Base-by-base conservation (phyloP, 2,329 filamentous ascomycete species). In the Akanthomyces muscarius region DNA sequence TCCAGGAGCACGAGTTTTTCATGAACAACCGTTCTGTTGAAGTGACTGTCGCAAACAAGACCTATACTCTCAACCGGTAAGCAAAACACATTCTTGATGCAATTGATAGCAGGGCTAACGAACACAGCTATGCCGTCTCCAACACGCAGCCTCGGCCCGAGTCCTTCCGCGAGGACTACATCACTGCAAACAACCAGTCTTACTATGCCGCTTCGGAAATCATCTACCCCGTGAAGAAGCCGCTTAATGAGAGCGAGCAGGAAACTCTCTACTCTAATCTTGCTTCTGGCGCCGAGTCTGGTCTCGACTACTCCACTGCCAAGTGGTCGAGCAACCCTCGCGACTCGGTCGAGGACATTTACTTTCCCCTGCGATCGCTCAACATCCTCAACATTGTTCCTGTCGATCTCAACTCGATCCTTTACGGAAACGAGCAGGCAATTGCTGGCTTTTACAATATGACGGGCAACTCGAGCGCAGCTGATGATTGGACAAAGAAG, bases 91-190 rank as follows among this genome's bases (percentile, higher is more conserved):
- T 25, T 14, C 13, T 2, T 8, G n/a, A 18, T n/a, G 25, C 48
- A 30, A 41, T 51, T 21, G 33, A 14, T 21, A 18, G 38, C 42
- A 36, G 8, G 21, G 42, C 57, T 60, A 52, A 60, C 25, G 28
- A 58, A 67, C 18, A 51, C 58, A 78, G 82, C 48, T 86, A 89
- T 69, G 79, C 79, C 2, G 87, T 89, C 7, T 72, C 75, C 14
- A 89, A 89, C 71, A 89, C 82, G 1, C 83, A 87, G 68, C 87
- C 87, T 1, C 82, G 87, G 2, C 87, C 87, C 1, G 87, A 90
- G 71, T 88, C 86, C 0, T 90, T 83, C 72, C 78, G 81, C 28
- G 87, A 89, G 68, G 87, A 90, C 71, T 89, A 84, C 68, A 73
- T 80, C 36, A 87, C 85, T 0, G 87, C 85, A n/a, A 88, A 80